phyloP scores from a whole-genome alignment of 2,329 filamentous ascomycete species.

The Coniochaeta sp. region DNA sequence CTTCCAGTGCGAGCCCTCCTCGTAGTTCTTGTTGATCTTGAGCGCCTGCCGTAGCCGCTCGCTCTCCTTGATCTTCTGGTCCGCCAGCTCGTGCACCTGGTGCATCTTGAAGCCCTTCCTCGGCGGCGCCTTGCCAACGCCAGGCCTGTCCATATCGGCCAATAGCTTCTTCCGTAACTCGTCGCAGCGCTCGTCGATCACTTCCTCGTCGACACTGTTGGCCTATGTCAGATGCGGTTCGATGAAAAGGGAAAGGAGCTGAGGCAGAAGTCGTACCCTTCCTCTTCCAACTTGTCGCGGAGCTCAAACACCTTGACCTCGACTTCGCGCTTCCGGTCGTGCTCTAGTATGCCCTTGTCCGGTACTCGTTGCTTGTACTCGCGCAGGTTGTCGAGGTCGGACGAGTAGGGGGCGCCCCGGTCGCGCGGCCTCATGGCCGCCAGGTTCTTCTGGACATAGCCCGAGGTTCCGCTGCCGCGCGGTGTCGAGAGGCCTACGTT shows the following conservation, averaged over 20 bases:
- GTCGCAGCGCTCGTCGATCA: conserved; percentile 75
- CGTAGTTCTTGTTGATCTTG: conserved; percentile 78
- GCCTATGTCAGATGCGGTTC: conserved; percentile 6
- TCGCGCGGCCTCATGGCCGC: conserved; percentile 84
- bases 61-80: conserved; percentile 94
- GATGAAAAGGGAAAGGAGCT: not conserved
- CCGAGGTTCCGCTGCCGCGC: conserved; percentile 89
- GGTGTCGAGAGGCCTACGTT: conserved; percentile 96
- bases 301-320: conserved; percentile 93
- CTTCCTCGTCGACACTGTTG: conserved; percentile 72
- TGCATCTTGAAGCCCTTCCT: conserved; percentile 70
- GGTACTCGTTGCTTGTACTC: conserved; percentile 71
- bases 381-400: conserved; percentile 60
- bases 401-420: conserved; percentile 68
- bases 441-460: conserved; percentile 94
- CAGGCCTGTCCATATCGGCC: conserved; percentile 42
- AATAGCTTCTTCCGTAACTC: conserved; percentile 58
- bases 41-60: conserved; percentile 80
- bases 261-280: conserved; percentile 51
- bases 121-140: conserved; percentile 24
- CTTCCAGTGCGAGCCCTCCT: conserved; percentile 81
- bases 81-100: conserved; percentile 92
- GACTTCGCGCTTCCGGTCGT: conserved; percentile 83
- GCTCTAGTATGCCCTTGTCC: conserved; percentile 87
- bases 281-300: conserved; percentile 85